phyloP scores from a whole-genome alignment of 352 stramenopile species.

The Aphanomyces astaci region DNA sequence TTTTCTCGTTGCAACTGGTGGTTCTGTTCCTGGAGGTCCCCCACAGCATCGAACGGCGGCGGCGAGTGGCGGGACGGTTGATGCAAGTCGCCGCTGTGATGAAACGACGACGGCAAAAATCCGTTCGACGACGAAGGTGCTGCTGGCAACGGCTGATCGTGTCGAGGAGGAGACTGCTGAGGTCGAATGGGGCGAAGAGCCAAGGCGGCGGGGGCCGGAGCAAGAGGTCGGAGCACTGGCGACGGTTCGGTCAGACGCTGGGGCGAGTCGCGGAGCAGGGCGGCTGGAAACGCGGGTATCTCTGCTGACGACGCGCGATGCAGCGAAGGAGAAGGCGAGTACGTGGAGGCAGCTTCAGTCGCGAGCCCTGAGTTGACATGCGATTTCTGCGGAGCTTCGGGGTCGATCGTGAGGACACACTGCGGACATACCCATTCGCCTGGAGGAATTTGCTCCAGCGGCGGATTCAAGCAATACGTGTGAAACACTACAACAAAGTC shows the following conservation, averaged over 20 bases:
- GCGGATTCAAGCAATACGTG: slow-evolving; percentile 15
- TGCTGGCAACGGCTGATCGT: background rate
- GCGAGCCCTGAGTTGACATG: background rate
- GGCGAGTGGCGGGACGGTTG: background rate
- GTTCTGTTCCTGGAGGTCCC: slow-evolving; percentile 8
- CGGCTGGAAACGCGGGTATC: background rate
- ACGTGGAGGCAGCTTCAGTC: background rate
- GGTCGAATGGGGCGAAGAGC: background rate
- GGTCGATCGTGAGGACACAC: background rate
- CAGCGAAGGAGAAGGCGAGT: background rate
- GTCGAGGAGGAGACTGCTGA: background rate
- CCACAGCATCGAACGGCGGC: background rate
- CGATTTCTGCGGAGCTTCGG: background rate
- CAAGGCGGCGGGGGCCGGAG: background rate
- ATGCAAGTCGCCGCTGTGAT: background rate
- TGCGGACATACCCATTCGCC: slow-evolving; percentile 16
- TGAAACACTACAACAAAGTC: slow-evolving; percentile 10
- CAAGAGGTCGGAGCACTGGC: background rate
- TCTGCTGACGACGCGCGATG: background rate
- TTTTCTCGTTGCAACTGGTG: slow-evolving; percentile 8
- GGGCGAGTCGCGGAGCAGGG: background rate
- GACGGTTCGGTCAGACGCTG: background rate
- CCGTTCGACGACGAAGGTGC: background rate
- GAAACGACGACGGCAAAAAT: background rate
- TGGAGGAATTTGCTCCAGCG: background rate